Evolutionary conservation across 352 stramenopile species (phyloP).

Genomic region (Globisporangium solare): DNA sequence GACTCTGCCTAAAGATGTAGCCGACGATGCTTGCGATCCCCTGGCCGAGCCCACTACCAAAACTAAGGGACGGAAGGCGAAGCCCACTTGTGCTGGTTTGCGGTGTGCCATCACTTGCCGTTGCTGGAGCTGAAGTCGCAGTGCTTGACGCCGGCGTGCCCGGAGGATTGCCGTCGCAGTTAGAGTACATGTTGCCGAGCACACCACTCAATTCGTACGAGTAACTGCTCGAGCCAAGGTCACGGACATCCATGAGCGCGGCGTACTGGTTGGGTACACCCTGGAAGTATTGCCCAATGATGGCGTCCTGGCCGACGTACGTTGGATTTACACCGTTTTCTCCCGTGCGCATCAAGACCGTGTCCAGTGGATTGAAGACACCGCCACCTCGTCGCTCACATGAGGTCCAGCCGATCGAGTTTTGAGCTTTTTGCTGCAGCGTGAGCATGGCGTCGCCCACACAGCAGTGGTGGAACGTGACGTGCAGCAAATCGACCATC

Average conservation of each 20-base stretch:
- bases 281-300: conserved; percentile 38
- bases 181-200: conserved; percentile 19
- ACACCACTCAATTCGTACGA: conserved; percentile 40
- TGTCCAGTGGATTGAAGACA: conserved; percentile 36
- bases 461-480: conserved; percentile 67
- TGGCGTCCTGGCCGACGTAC: conserved; percentile 23
- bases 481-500: conserved; percentile 60
- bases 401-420: conserved; percentile 40
- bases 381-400: conserved; percentile 32
- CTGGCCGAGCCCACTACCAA: conserved; percentile 1
- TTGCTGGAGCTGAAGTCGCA: conserved; percentile 9
- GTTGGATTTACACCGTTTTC: conserved; percentile 31
- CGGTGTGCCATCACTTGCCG: background rate
- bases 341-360: conserved; percentile 38
- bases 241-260: conserved; percentile 39
- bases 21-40: conserved; percentile 3
- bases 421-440: conserved; percentile 37
- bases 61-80: conserved; percentile 1
- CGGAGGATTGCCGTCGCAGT: conserved; percentile 26
- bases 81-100: background rate
- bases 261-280: conserved; percentile 33
- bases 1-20: background rate
- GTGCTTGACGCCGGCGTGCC: conserved; percentile 14
- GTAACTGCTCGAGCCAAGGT: conserved; percentile 51
- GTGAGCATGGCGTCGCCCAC: conserved; percentile 36